phyloP scores from a whole-genome alignment of 371 early-diverging fungal genomes.

The Circinella minor region DNA sequence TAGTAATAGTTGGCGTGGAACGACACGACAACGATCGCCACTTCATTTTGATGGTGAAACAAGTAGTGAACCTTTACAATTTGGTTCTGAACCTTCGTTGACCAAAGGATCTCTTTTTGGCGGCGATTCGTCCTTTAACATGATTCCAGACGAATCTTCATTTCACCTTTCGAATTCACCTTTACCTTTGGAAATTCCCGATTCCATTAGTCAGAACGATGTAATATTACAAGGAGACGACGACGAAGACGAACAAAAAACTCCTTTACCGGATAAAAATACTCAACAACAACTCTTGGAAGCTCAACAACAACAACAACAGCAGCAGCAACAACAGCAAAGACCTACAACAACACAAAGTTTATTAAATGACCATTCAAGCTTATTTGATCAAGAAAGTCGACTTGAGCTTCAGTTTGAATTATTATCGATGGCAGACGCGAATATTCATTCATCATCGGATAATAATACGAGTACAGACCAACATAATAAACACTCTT shows the following conservation, averaged over 20 bases:
- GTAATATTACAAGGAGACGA: neutral
- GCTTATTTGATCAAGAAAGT: conserved; percentile 17
- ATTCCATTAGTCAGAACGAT: neutral
- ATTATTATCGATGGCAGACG: conserved; percentile 13
- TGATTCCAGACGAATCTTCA: conserved; percentile 8
- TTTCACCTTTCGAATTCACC: conserved; percentile 4
- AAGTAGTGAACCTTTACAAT: conserved; percentile 6
- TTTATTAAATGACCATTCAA: neutral
- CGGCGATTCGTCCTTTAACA: conserved; percentile 15
- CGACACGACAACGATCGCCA: conserved; percentile 3
- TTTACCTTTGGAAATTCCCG: conserved; percentile 1
- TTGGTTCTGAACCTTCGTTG: conserved; percentile 27
- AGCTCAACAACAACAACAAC: neutral
- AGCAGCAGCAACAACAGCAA: neutral
- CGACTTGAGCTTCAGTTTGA: conserved; percentile 19
- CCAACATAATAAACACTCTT: neutral
- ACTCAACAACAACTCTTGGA: neutral
- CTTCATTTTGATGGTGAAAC: conserved; percentile 12
- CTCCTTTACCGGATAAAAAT: conserved; percentile 1
- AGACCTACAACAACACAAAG: neutral
- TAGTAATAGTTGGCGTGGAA: conserved; percentile 4
- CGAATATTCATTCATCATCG: neutral
- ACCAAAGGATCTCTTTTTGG: conserved; percentile 38
- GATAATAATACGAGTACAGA: neutral
- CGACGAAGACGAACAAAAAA: conserved; percentile 9